Evolutionary conservation across 2,329 filamentous ascomycete genomes (phyloP), one percentile per base, ranked within the genome.

Genomic region (Rhinocladiella mackenziei): DNA sequence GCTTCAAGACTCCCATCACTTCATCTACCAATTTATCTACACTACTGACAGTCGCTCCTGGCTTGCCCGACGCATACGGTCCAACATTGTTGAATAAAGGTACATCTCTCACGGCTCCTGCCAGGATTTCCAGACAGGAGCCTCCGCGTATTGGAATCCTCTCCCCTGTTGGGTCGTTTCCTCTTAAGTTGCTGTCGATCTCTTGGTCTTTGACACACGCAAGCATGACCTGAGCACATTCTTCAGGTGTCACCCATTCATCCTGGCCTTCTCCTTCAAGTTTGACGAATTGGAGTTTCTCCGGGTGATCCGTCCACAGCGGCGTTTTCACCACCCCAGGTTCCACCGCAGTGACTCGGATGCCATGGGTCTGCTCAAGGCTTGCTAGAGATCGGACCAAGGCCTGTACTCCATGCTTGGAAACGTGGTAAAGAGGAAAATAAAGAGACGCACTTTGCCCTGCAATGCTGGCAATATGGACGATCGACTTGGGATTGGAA

Each of bases 311-410:
- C 0, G 72, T 77, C 76, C 77, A 82, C 4, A 81, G 61, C 5
- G 78, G 78, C 9, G 78, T 81, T 50, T 73, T 78, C 54, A 81
- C 77, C 1, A 80, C 61, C 0, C 78, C 78, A 0, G 78, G 78
- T 11, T 77, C 76, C 2, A 81, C 77, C 4, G 71, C 77, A 14
- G 77, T 79, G 11, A 81, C 76, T 0, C 77, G 63, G 39, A 82
- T 77, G 0, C 74, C 74, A 17, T 74, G 54, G 1, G 43, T 36
- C 1, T 62, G 41, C 15, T 79, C 76, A 4, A 81, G 66, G 1
- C 64, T 59, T 0, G 63, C 71, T 10, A 81, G 57, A 3, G 66
- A 68, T 42, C 76, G 70, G 3, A 80, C 52, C 29, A 76, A 62
- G 5, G 71, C 71, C 35, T 59, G 69, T 40, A 76, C 65, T 5